phyloP scores from a whole-genome alignment of 2,329 filamentous ascomycete species.

The Trichothecium roseum region DNA sequence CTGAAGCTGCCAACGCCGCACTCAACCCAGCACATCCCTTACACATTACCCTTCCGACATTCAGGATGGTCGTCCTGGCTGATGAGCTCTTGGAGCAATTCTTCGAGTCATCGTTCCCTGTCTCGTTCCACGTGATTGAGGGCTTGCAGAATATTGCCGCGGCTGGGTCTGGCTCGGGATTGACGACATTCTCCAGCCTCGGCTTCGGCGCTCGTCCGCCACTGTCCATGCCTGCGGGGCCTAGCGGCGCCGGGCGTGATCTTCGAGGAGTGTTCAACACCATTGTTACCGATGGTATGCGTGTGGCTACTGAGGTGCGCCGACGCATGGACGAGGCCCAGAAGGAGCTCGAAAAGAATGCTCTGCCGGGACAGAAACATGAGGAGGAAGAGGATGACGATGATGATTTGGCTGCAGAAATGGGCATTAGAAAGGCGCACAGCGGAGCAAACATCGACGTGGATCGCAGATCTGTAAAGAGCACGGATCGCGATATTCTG shows the following conservation, averaged over 20 bases:
- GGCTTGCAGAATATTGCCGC: conserved; percentile 28
- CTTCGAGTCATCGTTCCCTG: conserved; percentile 91
- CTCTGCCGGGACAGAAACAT: conserved; percentile 47
- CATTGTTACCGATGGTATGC: conserved; percentile 95
- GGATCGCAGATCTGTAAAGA: conserved; percentile 53
- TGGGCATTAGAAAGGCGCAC: conserved; percentile 25
- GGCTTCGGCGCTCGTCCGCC: conserved; percentile 38
- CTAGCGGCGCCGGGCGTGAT: conserved; percentile 52
- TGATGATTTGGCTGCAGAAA: conserved; percentile 36
- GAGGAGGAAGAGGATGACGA: conserved; percentile 66
- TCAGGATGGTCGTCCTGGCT: conserved; percentile 95
- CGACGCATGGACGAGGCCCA: conserved; percentile 94
- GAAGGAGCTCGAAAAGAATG: conserved; percentile 78
- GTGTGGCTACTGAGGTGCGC: conserved; percentile 84
- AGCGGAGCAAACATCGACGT: conserved; percentile 35
- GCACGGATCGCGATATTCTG: conserved; percentile 59
- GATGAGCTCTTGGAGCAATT: conserved; percentile 95
- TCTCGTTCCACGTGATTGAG: conserved; percentile 82
- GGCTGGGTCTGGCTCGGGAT: conserved; percentile 40
- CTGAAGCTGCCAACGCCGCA: conserved; percentile 76
- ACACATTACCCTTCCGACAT: conserved; percentile 92
- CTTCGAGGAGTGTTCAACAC: conserved; percentile 90
- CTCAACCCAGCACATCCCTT: conserved; percentile 88
- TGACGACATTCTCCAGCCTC: conserved; percentile 77
- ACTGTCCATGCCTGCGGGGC: conserved; percentile 26